Conservation (phyloP, 2,329 filamentous ascomycete species). For the Pseudopyrenochaeta lycopersici region DNA sequence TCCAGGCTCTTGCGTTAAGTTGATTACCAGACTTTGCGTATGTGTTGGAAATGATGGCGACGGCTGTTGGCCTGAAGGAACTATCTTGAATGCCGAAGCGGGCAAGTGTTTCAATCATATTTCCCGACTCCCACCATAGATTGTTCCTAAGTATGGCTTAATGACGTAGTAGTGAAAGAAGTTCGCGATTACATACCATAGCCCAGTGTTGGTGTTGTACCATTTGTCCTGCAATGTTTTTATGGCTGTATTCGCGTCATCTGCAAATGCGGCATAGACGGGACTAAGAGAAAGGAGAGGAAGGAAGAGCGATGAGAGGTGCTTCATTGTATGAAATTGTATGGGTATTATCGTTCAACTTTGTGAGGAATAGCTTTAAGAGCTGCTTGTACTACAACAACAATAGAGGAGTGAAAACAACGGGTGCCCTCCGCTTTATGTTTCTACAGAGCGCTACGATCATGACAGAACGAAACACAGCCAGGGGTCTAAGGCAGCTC, state of each 20-base stretch:
- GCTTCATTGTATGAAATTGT: slow-evolving; percentile 32
- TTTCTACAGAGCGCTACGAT: slow-evolving; percentile 16
- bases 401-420: slow-evolving; percentile 8
- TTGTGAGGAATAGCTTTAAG: too few species aligned
- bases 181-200: slow-evolving; percentile 41
- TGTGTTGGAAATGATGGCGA: slow-evolving; percentile 44
- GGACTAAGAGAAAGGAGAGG: slow-evolving; percentile 20
- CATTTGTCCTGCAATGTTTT: slow-evolving; percentile 42
- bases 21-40: slow-evolving; percentile 41
- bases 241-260: slow-evolving; percentile 37
- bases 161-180: not conserved
- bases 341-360: too few species aligned
- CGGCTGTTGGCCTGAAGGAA: slow-evolving; percentile 38
- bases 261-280: slow-evolving; percentile 32
- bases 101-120: slow-evolving; percentile 46
- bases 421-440: slow-evolving; percentile 28
- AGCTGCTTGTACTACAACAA: too few species aligned
- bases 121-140: slow-evolving; percentile 51
- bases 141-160: slow-evolving; percentile 17
- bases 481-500: slow-evolving; percentile 14
- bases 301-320: slow-evolving; percentile 16
- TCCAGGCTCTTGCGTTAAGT: slow-evolving; percentile 47
- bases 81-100: slow-evolving; percentile 40
- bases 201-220: slow-evolving; percentile 43
- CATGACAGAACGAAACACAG: slow-evolving; percentile 21